Evolutionary conservation across 1,139 yeast species (phyloP).

Genomic region (Geotrichum reessii): DNA sequence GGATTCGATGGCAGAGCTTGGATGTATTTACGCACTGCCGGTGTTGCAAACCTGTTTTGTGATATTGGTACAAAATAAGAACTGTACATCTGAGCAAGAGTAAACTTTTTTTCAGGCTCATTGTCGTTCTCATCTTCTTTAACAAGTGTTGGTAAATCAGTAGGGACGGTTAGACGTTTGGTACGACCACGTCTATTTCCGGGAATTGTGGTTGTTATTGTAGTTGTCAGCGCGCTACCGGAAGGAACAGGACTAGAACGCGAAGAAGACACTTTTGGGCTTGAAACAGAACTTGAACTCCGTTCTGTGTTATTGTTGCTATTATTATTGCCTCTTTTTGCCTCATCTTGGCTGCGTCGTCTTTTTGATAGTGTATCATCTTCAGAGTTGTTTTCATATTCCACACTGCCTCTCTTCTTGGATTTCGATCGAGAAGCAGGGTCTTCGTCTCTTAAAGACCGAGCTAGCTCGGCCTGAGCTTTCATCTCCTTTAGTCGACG

Average conservation of each 20-base stretch:
- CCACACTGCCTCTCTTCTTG: background rate
- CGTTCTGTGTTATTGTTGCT: constrained; percentile 1
- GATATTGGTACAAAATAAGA: constrained; percentile 17
- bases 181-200: constrained; percentile 12
- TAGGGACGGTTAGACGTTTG: constrained; percentile 9
- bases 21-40: constrained; percentile 9
- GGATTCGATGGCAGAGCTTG: constrained; percentile 1
- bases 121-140: constrained; percentile 16
- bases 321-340: constrained; percentile 1
- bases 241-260: constrained; percentile 1
- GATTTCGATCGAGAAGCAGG: background rate
- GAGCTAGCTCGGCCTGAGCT: background rate
- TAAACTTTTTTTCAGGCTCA: constrained; percentile 18
- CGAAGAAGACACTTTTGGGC: constrained; percentile 7
- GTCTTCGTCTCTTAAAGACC: background rate
- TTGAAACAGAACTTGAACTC: constrained; percentile 8
- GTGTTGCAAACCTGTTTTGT: constrained; percentile 15
- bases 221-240: background rate
- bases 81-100: constrained; percentile 17
- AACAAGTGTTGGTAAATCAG: background rate
- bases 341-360: constrained; percentile 9
- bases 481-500: constrained; percentile 21
- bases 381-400: background rate
- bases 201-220: background rate
- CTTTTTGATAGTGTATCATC: constrained; percentile 11